Conservation (phyloP, 2,329 filamentous ascomycete species). For the Pseudodiploospora longispora region DNA sequence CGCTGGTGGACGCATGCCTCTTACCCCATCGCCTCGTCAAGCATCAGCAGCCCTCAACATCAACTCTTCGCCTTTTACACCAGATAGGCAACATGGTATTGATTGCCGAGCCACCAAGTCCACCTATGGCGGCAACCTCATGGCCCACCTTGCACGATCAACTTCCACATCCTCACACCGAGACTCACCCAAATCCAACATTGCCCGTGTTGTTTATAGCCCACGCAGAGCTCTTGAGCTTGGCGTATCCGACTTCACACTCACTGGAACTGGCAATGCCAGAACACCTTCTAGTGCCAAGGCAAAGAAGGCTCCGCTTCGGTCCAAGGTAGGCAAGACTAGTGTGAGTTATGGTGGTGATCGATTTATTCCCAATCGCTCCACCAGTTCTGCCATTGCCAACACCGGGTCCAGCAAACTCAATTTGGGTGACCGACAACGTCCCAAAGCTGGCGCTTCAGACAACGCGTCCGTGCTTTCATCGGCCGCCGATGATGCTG, state of each 20-base stretch:
- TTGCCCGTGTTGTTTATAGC: slow-evolving; percentile 64
- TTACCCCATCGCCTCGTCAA: slow-evolving; percentile 83
- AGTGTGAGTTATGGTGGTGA: slow-evolving; percentile 75
- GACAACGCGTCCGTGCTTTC: slow-evolving; percentile 73
- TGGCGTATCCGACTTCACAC: slow-evolving; percentile 83
- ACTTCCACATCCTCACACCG: slow-evolving; percentile 59
- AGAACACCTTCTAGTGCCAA: slow-evolving; percentile 53
- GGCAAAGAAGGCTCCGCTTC: slow-evolving; percentile 45
- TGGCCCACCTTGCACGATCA: slow-evolving; percentile 68
- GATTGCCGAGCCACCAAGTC: slow-evolving; percentile 57
- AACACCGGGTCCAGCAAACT: slow-evolving; percentile 79
- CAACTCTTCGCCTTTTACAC: slow-evolving; percentile 70
- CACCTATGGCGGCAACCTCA: slow-evolving; percentile 71
- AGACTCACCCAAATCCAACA: slow-evolving; percentile 95
- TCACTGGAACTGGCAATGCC: slow-evolving; percentile 69
- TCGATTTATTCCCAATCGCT: slow-evolving; percentile 92
- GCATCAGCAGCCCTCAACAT: slow-evolving; percentile 43
- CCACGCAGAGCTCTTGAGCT: slow-evolving; percentile 80
- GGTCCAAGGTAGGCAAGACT: slow-evolving; percentile 63
- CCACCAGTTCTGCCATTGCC: slow-evolving; percentile 78
- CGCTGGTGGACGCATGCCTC: slow-evolving; percentile 86
- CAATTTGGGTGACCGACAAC: slow-evolving; percentile 59
- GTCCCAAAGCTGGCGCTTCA: slow-evolving; percentile 56
- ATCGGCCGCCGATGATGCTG: slow-evolving; percentile 70
- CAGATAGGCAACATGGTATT: slow-evolving; percentile 49